Base-by-base conservation (phyloP, 1,139 yeast genomes). In the Hyphopichia fennica region DNA sequence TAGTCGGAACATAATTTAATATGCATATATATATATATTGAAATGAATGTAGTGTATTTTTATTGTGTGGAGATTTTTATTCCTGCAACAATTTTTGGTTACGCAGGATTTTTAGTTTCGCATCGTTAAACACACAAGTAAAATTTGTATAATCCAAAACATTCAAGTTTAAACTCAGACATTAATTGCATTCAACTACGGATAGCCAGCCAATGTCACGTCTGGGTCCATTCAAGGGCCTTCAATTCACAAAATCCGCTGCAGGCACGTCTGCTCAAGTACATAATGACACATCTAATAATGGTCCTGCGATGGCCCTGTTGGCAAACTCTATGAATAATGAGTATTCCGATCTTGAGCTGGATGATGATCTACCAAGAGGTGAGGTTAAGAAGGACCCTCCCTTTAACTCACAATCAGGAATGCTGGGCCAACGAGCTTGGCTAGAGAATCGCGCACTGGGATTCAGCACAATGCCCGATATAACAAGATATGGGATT, bases 401-500 rank as follows among this genome's bases (percentile, higher is more conserved):
- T 7, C 6, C 8, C 23, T 7, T 22, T 9, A 9, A 22, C 9
- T 9, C 6, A 22, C 9, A 9, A 9, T 11, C 28, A 25, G n/a
- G 11, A 7, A 7, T 25, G 28, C 28, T 8, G 8, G 28, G 28
- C 7, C 11, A 9, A 25, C 8, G 9, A 20, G 23, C 23, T n/a
- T n/a, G n/a, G 28, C 28, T 8, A 9, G 28, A n/a, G 4, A 9
- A 9, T 9, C 8, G 9, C 5, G 23, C 23, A 11, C 13, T 11
- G 4, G 13, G 13, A 9, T 25, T n/a, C 11, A 25, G 13, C 13
- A 25, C 16, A 4, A 16, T 14, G 5, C 32, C 33, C 8, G 46
- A 47, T 38, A 30, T 49, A 16, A 34, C 37, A 18, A 56, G 57
- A 42, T 91, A 90, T 55, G 98, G 99, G 9, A 79, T 89, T 36